phyloP scores from a whole-genome alignment of 1,284 basidiomycete genomes.

The Stygiomarasmius scandens region DNA sequence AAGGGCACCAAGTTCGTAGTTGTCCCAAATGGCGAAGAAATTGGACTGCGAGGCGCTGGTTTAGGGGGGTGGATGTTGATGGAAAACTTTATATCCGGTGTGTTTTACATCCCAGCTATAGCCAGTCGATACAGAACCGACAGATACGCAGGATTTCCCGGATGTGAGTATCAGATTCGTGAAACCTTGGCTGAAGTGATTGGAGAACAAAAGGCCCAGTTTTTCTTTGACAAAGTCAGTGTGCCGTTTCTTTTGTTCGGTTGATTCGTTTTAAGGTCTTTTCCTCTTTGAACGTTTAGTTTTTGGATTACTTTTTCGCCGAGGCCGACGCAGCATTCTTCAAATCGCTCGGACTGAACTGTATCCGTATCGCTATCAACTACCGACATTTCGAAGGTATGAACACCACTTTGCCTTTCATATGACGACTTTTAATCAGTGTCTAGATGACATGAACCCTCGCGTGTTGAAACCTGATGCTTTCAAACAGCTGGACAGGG shows the following conservation, averaged over 20 bases:
- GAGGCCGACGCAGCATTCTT: slow-evolving; percentile 64
- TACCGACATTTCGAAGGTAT: slow-evolving; percentile 60
- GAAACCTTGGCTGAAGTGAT: slow-evolving; percentile 64
- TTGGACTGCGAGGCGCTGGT: slow-evolving; percentile 59
- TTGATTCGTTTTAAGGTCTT: neutral
- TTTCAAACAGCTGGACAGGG: slow-evolving; percentile 56
- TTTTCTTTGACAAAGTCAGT: slow-evolving; percentile 68
- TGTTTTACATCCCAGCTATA: neutral
- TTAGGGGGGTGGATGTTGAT: slow-evolving; percentile 53
- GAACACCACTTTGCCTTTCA: neutral
- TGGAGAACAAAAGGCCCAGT: slow-evolving; percentile 67
- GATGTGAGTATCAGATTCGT: slow-evolving; percentile 69
- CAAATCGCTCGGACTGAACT: slow-evolving; percentile 62
- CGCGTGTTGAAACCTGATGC: slow-evolving; percentile 53
- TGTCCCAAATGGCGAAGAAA: slow-evolving; percentile 42
- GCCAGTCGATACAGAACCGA: neutral
- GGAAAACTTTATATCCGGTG: slow-evolving; percentile 60
- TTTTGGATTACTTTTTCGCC: slow-evolving; percentile 66
- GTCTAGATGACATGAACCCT: slow-evolving; percentile 58
- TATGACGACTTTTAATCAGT: neutral
- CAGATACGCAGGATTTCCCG: slow-evolving; percentile 46
- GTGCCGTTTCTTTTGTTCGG: neutral
- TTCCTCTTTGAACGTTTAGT: slow-evolving; percentile 40
- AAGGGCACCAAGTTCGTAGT: slow-evolving; percentile 54
- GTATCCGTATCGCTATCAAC: slow-evolving; percentile 61